Evolutionary conservation across 257 asterid genomes (phyloP), one percentile per base, ranked within the genome.

Genomic region (Cinchona pubescens): DNA sequence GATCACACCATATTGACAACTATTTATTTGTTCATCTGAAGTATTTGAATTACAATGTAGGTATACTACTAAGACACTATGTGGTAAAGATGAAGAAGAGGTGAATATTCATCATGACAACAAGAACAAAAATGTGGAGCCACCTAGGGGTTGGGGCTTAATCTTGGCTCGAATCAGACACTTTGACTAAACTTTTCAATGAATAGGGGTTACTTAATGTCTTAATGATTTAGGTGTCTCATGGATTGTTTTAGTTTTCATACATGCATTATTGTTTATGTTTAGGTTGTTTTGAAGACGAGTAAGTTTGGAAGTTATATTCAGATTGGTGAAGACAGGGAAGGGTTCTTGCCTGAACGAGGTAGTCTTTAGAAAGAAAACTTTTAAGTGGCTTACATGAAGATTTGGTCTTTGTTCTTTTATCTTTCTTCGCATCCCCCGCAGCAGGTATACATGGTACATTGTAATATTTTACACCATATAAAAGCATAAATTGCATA

Each of bases 251-350:
- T 67, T 48, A 53, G 27, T 73, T 69, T 72, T 70, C 30, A 45
- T 43, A 18, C 35, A 38, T 34, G 32, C 68, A 64, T 62, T 29
- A 64, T 80, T 40, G 45, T 34, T 73, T 78, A 25, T 71, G 67
- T 75, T 19, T 80, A 94, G 97, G 86, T 94, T 84, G 88, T 92
- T 69, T 72, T 94, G 79, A 94, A 92, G 95, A 73, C 72, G 67
- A 98, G 99, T 69, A 98, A 98, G 16, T 94, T 86, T 80, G 97
- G 98, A 82, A 46, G 80, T 86, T 94, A 94, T 75, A 87, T 92
- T 79, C 99, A 94, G 88, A 90, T 92, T 71, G 99, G 99, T 81
- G 97, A 94, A 80, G 97, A 94, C 82, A 89, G 90, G 77, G 83
- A 86, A 77, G 97, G 98, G 61, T 85, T 83, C 76, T 45, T 75